Evolutionary conservation across 495 filamentous ascomycete genomes (phyloP).

Genomic region (Penicillium pancosmium): DNA sequence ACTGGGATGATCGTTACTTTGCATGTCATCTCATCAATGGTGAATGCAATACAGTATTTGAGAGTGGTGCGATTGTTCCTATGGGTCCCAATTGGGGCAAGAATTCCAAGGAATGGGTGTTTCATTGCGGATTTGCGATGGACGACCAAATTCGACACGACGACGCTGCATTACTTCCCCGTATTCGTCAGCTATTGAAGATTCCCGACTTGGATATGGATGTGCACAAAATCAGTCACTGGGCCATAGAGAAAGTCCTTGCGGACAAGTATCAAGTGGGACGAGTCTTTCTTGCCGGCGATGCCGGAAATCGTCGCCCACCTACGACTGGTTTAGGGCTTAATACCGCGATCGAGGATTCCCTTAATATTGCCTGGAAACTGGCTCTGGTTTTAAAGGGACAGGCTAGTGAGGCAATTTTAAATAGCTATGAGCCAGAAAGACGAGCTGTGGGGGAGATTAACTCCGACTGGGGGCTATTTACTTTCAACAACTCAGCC

Average conservation of each 20-base stretch:
- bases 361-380: background rate
- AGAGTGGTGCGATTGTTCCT: constrained; percentile 2
- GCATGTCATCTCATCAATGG: background rate
- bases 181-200: background rate
- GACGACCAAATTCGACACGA: constrained; percentile 1
- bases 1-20: constrained; percentile 1
- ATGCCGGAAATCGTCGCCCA: background rate
- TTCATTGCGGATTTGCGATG: constrained; percentile 3
- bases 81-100: constrained; percentile 2
- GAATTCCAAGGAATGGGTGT: constrained; percentile 1
- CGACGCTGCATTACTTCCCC: background rate
- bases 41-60: background rate
- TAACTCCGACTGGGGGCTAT: background rate
- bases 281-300: background rate
- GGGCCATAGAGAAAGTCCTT: constrained; percentile 1
- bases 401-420: background rate
- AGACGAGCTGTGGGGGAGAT: background rate
- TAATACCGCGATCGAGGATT: background rate
- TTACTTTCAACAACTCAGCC: background rate
- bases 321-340: constrained; percentile 2
- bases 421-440: constrained; percentile 2
- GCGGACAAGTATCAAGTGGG: constrained; percentile 1
- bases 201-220: background rate
- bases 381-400: background rate
- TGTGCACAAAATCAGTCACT: background rate